Percentiles rank a stretch among this genome's conserved stretches.
Evolutionary conservation across 2,329 filamentous ascomycete species (phyloP).

Genomic region (Nigrograna mackinnonii): DNA sequence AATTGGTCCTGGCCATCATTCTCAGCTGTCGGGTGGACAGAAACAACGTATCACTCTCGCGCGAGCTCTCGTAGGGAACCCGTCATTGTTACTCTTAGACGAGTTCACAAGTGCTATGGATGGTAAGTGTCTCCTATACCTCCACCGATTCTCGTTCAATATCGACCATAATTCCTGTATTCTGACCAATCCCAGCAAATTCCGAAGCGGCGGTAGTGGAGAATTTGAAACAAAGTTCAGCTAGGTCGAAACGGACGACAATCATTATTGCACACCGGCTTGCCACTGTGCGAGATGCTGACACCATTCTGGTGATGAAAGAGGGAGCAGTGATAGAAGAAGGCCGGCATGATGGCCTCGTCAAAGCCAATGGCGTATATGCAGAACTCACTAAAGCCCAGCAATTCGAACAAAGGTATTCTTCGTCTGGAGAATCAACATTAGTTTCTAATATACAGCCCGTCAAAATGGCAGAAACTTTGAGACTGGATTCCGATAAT

Average conservation of each 20-base stretch:
- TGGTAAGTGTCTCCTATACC: too few species aligned
- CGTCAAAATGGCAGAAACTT: neutral
- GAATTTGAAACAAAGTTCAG: slow-evolving; percentile 32
- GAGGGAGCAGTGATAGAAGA: slow-evolving; percentile 34
- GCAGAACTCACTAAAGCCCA: slow-evolving; percentile 37
- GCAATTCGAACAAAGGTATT: slow-evolving; percentile 34
- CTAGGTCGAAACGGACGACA: slow-evolving; percentile 30
- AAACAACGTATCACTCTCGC: slow-evolving; percentile 45
- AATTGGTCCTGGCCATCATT: slow-evolving; percentile 35
- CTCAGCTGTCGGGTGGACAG: slow-evolving; percentile 41
- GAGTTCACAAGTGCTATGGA: slow-evolving; percentile 42
- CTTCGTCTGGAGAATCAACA: slow-evolving; percentile 23
- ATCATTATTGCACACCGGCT: slow-evolving; percentile 42
- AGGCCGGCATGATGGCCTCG: slow-evolving; percentile 33
- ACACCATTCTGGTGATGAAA: slow-evolving; percentile 40
- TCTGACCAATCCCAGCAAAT: slow-evolving; percentile 7
- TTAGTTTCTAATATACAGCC: slow-evolving; percentile 1
- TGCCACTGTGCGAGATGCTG: slow-evolving; percentile 40
- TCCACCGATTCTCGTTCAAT: too few species aligned
- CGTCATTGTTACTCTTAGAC: slow-evolving; percentile 37
- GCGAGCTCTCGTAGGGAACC: slow-evolving; percentile 36
- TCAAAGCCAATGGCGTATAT: slow-evolving; percentile 32
- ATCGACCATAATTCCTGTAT: too few species aligned
- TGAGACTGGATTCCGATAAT: neutral
- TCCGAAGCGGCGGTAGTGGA: slow-evolving; percentile 37